phyloP scores from a whole-genome alignment of 2,329 filamentous ascomycete species.

The Cercospora canescens region DNA sequence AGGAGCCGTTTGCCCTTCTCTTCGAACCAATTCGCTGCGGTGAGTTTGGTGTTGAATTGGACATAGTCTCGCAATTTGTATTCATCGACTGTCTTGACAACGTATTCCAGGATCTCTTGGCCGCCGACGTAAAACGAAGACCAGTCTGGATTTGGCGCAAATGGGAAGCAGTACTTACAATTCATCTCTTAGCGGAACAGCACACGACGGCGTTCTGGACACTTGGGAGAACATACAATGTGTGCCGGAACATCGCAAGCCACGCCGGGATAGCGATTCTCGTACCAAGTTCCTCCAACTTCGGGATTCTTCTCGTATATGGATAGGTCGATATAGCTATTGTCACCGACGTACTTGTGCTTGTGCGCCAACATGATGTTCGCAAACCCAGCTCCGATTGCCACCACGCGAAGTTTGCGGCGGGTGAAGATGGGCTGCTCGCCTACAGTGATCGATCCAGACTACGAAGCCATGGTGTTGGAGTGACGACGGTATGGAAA shows the following conservation, averaged over 20 bases:
- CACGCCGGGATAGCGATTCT: constrained; percentile 20
- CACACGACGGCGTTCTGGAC: background rate
- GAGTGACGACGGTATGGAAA: background rate
- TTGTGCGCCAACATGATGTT: constrained; percentile 14
- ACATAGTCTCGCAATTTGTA: constrained; percentile 40
- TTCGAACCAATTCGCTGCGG: constrained; percentile 51
- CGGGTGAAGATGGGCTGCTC: constrained; percentile 16
- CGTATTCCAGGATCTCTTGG: constrained; percentile 38
- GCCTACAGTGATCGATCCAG: background rate
- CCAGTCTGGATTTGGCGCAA: constrained; percentile 28
- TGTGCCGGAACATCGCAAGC: constrained; percentile 24
- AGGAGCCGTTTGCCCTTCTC: constrained; percentile 51
- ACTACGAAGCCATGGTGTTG: background rate
- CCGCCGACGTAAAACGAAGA: constrained; percentile 13
- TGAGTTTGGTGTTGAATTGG: constrained; percentile 51
- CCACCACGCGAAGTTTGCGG: constrained; percentile 16
- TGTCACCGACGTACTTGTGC: constrained; percentile 10
- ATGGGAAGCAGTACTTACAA: constrained; percentile 34
- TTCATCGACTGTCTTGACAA: constrained; percentile 14
- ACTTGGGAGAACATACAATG: constrained; percentile 4
- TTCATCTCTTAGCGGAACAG: background rate
- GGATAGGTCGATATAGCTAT: constrained; percentile 10
- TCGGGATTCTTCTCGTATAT: constrained; percentile 20
- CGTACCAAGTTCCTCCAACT: constrained; percentile 22
- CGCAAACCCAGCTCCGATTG: constrained; percentile 17